Conservation (phyloP, 2,329 filamentous ascomycete species). For the Didymella segeticola region DNA sequence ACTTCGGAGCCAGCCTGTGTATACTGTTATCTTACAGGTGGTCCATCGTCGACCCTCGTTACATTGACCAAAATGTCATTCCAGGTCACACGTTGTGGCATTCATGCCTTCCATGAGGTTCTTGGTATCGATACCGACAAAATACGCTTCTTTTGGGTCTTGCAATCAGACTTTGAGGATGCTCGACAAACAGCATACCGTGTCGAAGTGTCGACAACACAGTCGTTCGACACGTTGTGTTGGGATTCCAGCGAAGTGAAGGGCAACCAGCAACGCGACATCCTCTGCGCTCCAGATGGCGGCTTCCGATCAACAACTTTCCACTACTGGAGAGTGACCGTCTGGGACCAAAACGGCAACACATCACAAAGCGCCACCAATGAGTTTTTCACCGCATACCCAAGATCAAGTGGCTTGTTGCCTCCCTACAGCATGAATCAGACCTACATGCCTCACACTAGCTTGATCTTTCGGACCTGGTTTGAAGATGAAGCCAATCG, state of each 20-base stretch:
- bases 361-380: slow-evolving; percentile 34
- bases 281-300: slow-evolving; percentile 35
- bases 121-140: slow-evolving; percentile 51
- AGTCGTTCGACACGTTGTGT: slow-evolving; percentile 7
- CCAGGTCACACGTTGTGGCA: slow-evolving; percentile 45
- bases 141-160: slow-evolving; percentile 47
- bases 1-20: too few species aligned
- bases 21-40: too few species aligned
- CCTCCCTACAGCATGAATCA: slow-evolving; percentile 54
- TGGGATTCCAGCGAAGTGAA: slow-evolving; percentile 34
- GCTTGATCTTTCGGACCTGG: slow-evolving; percentile 53
- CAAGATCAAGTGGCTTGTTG: slow-evolving; percentile 41
- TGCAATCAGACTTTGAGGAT: slow-evolving; percentile 40
- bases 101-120: slow-evolving; percentile 50
- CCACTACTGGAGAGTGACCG: slow-evolving; percentile 48
- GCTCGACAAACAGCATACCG: slow-evolving; percentile 43
- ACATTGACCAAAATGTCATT: slow-evolving; percentile 22
- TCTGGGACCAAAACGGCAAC: slow-evolving; percentile 47
- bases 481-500: slow-evolving; percentile 51
- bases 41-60: too few species aligned
- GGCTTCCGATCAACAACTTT: slow-evolving; percentile 48
- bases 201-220: slow-evolving; percentile 23
- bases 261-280: slow-evolving; percentile 34
- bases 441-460: slow-evolving; percentile 53
- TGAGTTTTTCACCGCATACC: slow-evolving; percentile 52